These are phyloP conservation scores for Salix suchowensis DNA, from an alignment of 345 rosid genomes.

Conservation along the genomic window DNA sequence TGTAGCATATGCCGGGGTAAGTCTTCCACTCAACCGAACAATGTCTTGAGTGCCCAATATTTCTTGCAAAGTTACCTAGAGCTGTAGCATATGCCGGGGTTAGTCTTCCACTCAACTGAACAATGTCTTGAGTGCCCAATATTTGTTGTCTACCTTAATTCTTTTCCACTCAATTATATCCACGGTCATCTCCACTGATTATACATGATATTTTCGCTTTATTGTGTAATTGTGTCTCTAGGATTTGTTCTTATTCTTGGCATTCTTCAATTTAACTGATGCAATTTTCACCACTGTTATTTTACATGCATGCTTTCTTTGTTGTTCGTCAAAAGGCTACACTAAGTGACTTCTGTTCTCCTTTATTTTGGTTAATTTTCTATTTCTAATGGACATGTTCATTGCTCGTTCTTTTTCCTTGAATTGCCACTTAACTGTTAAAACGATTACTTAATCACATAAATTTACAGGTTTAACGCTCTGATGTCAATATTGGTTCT, in stretches of 20 bases:
- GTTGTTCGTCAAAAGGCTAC: too few species aligned
- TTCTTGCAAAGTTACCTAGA: slow-evolving; percentile 55
- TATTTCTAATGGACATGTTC: too few species aligned
- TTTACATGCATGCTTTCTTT: too few species aligned
- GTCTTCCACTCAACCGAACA: slow-evolving; percentile 16
- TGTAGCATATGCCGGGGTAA: slow-evolving; percentile 83
- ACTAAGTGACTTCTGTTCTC: too few species aligned
- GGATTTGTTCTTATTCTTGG: background rate
- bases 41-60: background rate
- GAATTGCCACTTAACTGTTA: too few species aligned
- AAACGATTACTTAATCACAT: too few species aligned
- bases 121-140: background rate
- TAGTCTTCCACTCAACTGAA: slow-evolving; percentile 19
- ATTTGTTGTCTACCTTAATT: background rate
- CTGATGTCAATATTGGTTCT: too few species aligned
- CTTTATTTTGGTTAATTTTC: too few species aligned
- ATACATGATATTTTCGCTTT: background rate
- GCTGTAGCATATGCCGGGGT: slow-evolving; percentile 84
- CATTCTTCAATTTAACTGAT: background rate
- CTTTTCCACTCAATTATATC: background rate
- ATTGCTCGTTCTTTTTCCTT: too few species aligned
- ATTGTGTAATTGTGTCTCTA: background rate
- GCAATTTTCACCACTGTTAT: too few species aligned
- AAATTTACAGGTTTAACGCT: too few species aligned
- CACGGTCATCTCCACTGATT: background rate